Evolutionary conservation across 1,284 basidiomycete species (phyloP).

Genomic region (Vanrija pseudolonga): DNA sequence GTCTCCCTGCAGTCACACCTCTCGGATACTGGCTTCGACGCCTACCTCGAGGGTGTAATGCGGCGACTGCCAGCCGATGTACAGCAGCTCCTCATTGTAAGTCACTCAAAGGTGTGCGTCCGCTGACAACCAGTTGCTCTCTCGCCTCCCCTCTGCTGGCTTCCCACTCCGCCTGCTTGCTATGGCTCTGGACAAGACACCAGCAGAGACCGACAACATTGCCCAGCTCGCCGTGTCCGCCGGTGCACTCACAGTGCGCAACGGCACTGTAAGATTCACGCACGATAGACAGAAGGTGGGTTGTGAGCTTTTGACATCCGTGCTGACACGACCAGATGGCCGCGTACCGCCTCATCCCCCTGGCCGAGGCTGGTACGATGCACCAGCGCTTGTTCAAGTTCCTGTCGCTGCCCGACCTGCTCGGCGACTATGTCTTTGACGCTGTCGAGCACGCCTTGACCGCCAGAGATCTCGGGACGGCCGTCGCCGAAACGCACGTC

Average conservation of each 20-base stretch:
- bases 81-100: slow-evolving; percentile 23
- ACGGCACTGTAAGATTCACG: slow-evolving; percentile 25
- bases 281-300: slow-evolving; percentile 39
- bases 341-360: slow-evolving; percentile 26
- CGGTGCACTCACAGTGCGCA: slow-evolving; percentile 11
- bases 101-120: not conserved
- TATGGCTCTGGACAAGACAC: slow-evolving; percentile 13
- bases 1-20: slow-evolving; percentile 26
- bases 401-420: slow-evolving; percentile 12
- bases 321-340: slow-evolving; percentile 22
- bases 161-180: slow-evolving; percentile 23
- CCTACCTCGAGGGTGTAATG: slow-evolving; percentile 26
- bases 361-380: slow-evolving; percentile 10
- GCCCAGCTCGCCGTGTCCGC: slow-evolving; percentile 12
- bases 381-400: slow-evolving; percentile 24
- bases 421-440: slow-evolving; percentile 30
- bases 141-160: slow-evolving; percentile 31
- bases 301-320: not conserved
- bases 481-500: slow-evolving; percentile 9
- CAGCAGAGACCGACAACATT: slow-evolving; percentile 9
- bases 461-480: slow-evolving; percentile 10
- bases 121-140: slow-evolving; percentile 19
- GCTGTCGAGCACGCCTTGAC: slow-evolving; percentile 30
- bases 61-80: slow-evolving; percentile 17
- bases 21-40: slow-evolving; percentile 30